A percentile compares a stretch with the other conserved stretches of the same genome.
These are phyloP conservation scores for Nakazawaea anatomiae DNA, from an alignment of 805 yeast genomes.

Conservation along the genomic window DNA sequence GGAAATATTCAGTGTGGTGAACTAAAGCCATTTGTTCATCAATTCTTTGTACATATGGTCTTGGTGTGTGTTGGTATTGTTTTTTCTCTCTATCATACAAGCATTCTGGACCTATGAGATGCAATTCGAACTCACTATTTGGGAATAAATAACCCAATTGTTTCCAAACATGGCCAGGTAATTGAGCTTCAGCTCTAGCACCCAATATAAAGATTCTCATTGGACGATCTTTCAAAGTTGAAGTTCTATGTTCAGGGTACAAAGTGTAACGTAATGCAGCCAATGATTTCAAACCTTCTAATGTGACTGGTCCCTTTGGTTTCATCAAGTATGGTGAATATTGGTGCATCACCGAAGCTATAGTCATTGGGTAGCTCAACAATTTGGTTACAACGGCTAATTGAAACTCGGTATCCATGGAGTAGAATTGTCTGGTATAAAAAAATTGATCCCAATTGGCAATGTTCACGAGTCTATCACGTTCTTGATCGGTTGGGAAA, in stretches of 20 bases:
- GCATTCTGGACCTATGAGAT: constrained; percentile 92
- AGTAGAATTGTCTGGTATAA: constrained; percentile 86
- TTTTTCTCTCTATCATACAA: constrained; percentile 68
- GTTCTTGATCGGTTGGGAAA: constrained; percentile 76
- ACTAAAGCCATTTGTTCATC: constrained; percentile 71
- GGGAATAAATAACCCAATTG: constrained; percentile 87
- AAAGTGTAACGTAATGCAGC: constrained; percentile 90
- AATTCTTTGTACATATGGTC: constrained; percentile 66
- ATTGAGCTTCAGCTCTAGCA: constrained; percentile 86
- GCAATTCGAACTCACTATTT: constrained; percentile 73
- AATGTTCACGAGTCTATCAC: constrained; percentile 71
- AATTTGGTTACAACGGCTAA: constrained; percentile 93
- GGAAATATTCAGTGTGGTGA: constrained; percentile 88
- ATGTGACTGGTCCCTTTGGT: constrained; percentile 82
- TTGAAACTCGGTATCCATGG: constrained; percentile 96
- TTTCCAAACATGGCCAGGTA: constrained; percentile 95
- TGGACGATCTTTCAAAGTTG: constrained; percentile 75
- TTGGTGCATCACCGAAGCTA: constrained; percentile 77
- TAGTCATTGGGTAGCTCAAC: constrained; percentile 87
- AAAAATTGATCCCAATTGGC: constrained; percentile 89
- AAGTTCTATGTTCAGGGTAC: constrained; percentile 62
- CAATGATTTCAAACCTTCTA: constrained; percentile 89
- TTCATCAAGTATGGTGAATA: constrained; percentile 76
- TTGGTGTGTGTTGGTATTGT: constrained; percentile 48
- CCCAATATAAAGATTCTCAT: constrained; percentile 86